phyloP scores from a whole-genome alignment of 371 early-diverging fungal species.

The Apophysomyces variabilis region DNA sequence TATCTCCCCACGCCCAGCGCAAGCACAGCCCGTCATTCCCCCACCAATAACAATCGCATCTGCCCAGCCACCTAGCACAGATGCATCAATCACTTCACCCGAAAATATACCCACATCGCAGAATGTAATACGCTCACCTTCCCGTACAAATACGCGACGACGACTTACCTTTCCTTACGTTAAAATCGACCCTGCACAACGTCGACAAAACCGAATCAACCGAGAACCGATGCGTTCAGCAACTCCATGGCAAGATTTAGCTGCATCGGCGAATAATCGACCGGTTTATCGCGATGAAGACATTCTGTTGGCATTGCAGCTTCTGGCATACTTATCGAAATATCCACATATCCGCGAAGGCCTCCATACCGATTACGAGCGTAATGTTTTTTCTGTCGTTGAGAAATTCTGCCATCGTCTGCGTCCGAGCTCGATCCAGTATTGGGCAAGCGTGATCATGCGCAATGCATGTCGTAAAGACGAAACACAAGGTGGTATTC shows the following conservation, averaged over 20 bases:
- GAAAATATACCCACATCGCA: slow-evolving; percentile 12
- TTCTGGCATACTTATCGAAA: slow-evolving; percentile 88
- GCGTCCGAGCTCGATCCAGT: slow-evolving; percentile 68
- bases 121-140: background rate
- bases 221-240: slow-evolving; percentile 21
- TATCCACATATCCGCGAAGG: slow-evolving; percentile 73
- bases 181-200: slow-evolving; percentile 34
- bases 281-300: slow-evolving; percentile 83
- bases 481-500: slow-evolving; percentile 68
- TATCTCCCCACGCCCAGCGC: slow-evolving; percentile 10
- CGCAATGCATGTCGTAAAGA: slow-evolving; percentile 82
- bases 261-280: slow-evolving; percentile 36
- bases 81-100: background rate
- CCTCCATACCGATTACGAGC: slow-evolving; percentile 64
- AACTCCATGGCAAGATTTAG: slow-evolving; percentile 22
- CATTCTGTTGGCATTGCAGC: slow-evolving; percentile 81
- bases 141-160: slow-evolving; percentile 17
- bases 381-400: slow-evolving; percentile 76
- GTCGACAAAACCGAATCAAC: slow-evolving; percentile 35
- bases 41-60: slow-evolving; percentile 5
- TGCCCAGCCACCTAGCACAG: slow-evolving; percentile 11
- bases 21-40: slow-evolving; percentile 6
- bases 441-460: slow-evolving; percentile 84
- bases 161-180: slow-evolving; percentile 48
- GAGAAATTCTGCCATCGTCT: slow-evolving; percentile 70